Conservation (phyloP, 2,329 filamentous ascomycete genomes). For the Cladophialophora chaetospira region DNA sequence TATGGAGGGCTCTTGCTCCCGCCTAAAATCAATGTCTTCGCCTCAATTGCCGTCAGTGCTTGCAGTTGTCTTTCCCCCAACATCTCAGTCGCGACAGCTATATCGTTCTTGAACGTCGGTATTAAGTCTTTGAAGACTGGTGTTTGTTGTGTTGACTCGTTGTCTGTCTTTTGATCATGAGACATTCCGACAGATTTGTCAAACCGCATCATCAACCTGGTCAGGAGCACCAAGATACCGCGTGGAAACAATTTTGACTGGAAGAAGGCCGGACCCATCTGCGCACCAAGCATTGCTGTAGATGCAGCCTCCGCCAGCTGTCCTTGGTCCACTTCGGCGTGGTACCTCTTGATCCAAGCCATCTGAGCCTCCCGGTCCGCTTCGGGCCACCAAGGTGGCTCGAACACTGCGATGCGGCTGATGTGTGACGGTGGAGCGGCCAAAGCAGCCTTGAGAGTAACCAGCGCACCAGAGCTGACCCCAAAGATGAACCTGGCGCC, state of each 20-base stretch:
- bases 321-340: constrained; percentile 12
- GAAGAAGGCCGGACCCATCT: constrained; percentile 19
- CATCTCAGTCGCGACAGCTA: constrained; percentile 11
- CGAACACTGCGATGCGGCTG: constrained; percentile 17
- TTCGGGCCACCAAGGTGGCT: constrained; percentile 21
- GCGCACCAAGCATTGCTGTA: constrained; percentile 18
- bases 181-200: constrained; percentile 9
- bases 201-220: constrained; percentile 13
- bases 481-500: constrained; percentile 19
- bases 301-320: constrained; percentile 15
- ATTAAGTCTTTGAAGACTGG: constrained; percentile 15
- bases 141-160: background rate
- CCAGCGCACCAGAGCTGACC: constrained; percentile 21
- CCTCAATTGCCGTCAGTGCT: constrained; percentile 5
- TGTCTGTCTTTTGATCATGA: background rate
- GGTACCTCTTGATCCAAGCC: constrained; percentile 11
- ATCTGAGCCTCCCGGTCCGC: constrained; percentile 10
- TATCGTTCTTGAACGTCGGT: constrained; percentile 15
- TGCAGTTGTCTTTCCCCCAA: constrained; percentile 12
- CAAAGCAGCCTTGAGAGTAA: constrained; percentile 15
- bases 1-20: constrained; percentile 14
- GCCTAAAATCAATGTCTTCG: constrained; percentile 13
- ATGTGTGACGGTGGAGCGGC: constrained; percentile 14
- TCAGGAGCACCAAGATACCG: constrained; percentile 4
- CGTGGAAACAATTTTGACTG: constrained; percentile 19